Evolutionary conservation across 1,139 yeast genomes (phyloP).

Genomic region (Candida smagusa): DNA sequence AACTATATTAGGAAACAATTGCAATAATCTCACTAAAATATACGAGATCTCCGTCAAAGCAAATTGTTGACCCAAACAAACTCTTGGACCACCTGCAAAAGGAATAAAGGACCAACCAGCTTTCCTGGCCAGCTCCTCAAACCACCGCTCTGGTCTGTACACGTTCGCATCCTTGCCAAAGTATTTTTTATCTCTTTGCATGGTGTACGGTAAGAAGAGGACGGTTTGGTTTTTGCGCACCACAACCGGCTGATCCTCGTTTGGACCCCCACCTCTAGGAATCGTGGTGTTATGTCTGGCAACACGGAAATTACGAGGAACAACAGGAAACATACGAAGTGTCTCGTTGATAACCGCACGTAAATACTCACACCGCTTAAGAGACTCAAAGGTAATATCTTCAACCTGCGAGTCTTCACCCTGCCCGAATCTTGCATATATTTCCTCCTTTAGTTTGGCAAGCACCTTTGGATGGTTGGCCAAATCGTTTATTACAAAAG

Average conservation of each 20-base stretch:
- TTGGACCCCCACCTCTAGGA: constrained; percentile 52
- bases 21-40: constrained; percentile 36
- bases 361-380: constrained; percentile 48
- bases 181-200: constrained; percentile 42
- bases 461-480: constrained; percentile 38
- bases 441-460: constrained; percentile 29
- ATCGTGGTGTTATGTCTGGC: constrained; percentile 44
- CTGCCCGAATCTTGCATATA: constrained; percentile 32
- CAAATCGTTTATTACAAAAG: constrained; percentile 38
- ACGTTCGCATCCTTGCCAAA: constrained; percentile 49
- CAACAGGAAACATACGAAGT: constrained; percentile 53
- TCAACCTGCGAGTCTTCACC: constrained; percentile 28
- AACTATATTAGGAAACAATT: constrained; percentile 15
- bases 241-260: constrained; percentile 38
- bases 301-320: constrained; percentile 49
- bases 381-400: constrained; percentile 44
- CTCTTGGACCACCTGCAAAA: constrained; percentile 60
- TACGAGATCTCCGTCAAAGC: constrained; percentile 56
- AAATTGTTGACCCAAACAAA: constrained; percentile 59
- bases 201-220: constrained; percentile 40
- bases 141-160: constrained; percentile 54
- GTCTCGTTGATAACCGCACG: constrained; percentile 47
- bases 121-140: constrained; percentile 28
- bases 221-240: constrained; percentile 47
- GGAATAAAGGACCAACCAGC: constrained; percentile 53